Evolutionary conservation across 139 green algal species (phyloP), one percentile per base, ranked within the genome.

Genomic region (Deuterostichococcus epilithicus): DNA sequence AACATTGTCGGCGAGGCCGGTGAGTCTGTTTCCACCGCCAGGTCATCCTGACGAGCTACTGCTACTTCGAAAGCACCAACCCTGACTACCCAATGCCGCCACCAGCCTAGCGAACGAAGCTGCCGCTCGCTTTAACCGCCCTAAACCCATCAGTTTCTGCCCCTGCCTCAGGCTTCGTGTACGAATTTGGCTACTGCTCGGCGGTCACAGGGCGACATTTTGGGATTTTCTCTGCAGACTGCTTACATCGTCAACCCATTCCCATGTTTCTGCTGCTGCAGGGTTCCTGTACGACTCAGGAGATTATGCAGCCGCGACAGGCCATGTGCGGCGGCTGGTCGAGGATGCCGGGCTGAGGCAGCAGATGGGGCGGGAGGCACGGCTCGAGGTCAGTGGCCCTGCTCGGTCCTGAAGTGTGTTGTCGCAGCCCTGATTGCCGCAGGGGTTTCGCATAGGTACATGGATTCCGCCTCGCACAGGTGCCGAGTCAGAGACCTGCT

Each of bases 251-350:
- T 35, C 65, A 20, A 37, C 22, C 15, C 22, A 72, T 18, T 25
- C 66, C 66, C 23, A 22, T 37, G 2, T 36, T 75, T 2, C 32
- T 23, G 68, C 69, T 28, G 60, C 77, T 30, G 86, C 85, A 39
- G 94, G 93, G 0, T 86, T 89, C 63, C 78, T 97, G 81, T 94
- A 93, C 73, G 80, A 83, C 18, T 73, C 81, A 20, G 77, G 72
- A 8, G 86, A 91, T 75, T 86, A 88, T 66, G 82, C 75, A 28
- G 33, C 45, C 4, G 84, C 83, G 3, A 76, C 81, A 0, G 59
- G 70, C 73, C 47, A 85, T 23, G 81, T 86, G 5, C 68, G 37
- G 13, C 30, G 67, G 28, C 80, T 90, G 45, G 67, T 86, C 0
- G 36, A 72, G 22, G 78, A 85, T 37, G 8, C n/a, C 1, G 68